Evolutionary conservation across 768 basidiomycete genomes (phyloP).

Genomic region (Termitomyces sp.): DNA sequence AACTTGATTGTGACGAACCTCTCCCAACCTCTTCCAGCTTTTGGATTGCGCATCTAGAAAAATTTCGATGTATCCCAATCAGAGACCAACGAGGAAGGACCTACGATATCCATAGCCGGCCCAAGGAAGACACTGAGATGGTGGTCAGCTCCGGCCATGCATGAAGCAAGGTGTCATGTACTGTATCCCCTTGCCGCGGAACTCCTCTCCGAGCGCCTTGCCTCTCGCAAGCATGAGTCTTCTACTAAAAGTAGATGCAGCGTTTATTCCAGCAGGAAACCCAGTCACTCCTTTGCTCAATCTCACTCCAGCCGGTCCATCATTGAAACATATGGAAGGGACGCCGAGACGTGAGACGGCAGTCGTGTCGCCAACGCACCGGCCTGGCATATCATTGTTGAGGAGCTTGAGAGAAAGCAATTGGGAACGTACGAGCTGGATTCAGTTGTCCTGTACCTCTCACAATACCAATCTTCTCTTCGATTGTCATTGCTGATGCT

Average conservation of each 20-base stretch:
- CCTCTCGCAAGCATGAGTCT: conserved; percentile 61
- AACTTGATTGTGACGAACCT: conserved; percentile 18
- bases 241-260: conserved; percentile 49
- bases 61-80: background rate
- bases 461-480: conserved; percentile 41
- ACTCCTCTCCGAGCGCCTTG: conserved; percentile 59
- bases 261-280: conserved; percentile 55
- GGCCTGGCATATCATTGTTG: conserved; percentile 22
- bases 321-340: conserved; percentile 41
- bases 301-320: conserved; percentile 42
- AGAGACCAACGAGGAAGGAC: background rate
- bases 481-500: conserved; percentile 32
- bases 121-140: conserved; percentile 38
- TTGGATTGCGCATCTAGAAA: conserved; percentile 45
- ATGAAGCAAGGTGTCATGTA: conserved; percentile 8
- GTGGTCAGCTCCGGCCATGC: background rate
- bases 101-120: conserved; percentile 50
- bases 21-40: conserved; percentile 46
- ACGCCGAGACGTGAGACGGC: conserved; percentile 34
- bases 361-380: conserved; percentile 43
- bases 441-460: conserved; percentile 40
- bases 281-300: conserved; percentile 39
- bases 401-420: background rate
- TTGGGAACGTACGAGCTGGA: conserved; percentile 21
- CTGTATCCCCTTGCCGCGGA: conserved; percentile 59